Conservation (phyloP, 768 basidiomycete species). For the Suillus fuscotomentosus region DNA sequence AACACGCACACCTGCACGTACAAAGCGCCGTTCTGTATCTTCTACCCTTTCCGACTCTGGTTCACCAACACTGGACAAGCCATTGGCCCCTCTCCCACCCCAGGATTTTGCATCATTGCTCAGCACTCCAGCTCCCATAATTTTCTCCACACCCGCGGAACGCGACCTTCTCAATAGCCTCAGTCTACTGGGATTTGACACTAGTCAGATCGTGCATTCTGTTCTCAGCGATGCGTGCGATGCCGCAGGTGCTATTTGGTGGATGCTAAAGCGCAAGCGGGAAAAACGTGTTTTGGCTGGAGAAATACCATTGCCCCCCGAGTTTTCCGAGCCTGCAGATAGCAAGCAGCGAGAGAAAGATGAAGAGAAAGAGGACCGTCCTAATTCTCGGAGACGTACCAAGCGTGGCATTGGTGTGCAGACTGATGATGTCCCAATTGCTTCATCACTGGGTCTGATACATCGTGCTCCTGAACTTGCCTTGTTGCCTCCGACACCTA, state of each 20-base stretch:
- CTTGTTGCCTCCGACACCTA: constrained; percentile 78
- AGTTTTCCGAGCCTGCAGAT: constrained; percentile 2
- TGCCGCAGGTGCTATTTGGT: constrained; percentile 88
- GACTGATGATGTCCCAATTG: constrained; percentile 36
- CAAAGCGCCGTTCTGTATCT: constrained; percentile 93
- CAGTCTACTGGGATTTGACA: constrained; percentile 82
- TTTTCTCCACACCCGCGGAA: constrained; percentile 86
- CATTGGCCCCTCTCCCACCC: constrained; percentile 35
- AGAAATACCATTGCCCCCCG: constrained; percentile 7
- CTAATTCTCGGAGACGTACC: constrained; percentile 21
- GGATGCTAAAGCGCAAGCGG: constrained; percentile 87
- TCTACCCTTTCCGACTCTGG: constrained; percentile 73
- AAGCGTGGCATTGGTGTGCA: constrained; percentile 40
- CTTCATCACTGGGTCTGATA: constrained; percentile 29
- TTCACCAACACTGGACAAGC: constrained; percentile 50
- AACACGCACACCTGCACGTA: constrained; percentile 87
- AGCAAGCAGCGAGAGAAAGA: constrained; percentile 29
- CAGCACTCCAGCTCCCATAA: constrained; percentile 65
- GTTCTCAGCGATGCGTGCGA: constrained; percentile 93
- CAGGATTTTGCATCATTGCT: constrained; percentile 66
- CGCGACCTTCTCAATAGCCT: constrained; percentile 76
- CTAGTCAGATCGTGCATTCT: constrained; percentile 92
- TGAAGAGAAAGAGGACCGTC: constrained; percentile 20
- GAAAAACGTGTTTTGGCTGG: constrained; percentile 56
- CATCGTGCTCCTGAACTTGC: constrained; percentile 60